Conservation (phyloP, 202 grass and related monocot genomes). For the Miscanthus sacchariflorus region DNA sequence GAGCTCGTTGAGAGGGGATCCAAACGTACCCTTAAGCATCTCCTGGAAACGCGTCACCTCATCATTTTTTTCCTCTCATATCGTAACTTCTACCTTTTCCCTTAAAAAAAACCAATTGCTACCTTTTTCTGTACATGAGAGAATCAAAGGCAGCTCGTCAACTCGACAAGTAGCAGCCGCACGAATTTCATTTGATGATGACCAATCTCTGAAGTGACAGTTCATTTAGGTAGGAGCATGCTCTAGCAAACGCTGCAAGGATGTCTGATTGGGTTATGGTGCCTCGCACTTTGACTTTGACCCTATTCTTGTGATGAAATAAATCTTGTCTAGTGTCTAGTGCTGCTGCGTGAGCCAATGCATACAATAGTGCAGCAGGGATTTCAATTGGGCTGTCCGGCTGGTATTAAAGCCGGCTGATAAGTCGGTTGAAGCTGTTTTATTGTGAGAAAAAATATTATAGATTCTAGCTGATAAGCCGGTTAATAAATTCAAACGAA, state of each 20-base stretch:
- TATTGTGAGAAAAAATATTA: too few relatives aligned
- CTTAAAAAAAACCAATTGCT: constrained; percentile 6
- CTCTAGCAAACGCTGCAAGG: background rate
- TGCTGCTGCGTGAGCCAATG: background rate
- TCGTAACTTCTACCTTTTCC: background rate
- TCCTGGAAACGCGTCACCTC: background rate
- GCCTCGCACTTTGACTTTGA: constrained; percentile 4
- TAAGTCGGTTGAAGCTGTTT: too few relatives aligned
- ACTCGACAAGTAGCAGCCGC: constrained; percentile 24
- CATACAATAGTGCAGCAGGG: too few relatives aligned
- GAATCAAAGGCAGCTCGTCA: constrained; percentile 7
- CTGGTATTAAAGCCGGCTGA: too few relatives aligned
- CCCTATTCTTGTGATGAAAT: background rate
- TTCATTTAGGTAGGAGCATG: background rate
- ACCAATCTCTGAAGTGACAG: constrained; percentile 18
- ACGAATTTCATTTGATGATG: constrained; percentile 29
- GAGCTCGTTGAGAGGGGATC: too few relatives aligned
- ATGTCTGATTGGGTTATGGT: background rate
- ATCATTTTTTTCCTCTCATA: background rate
- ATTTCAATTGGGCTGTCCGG: too few relatives aligned
- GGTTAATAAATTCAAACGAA: too few relatives aligned
- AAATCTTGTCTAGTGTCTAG: background rate
- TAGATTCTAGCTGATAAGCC: too few relatives aligned
- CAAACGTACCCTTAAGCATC: background rate
- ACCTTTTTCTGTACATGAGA: background rate